These are phyloP conservation scores for Xylaria sp. DNA, from an alignment of 2,329 filamentous ascomycete genomes.

Conservation along the genomic window DNA sequence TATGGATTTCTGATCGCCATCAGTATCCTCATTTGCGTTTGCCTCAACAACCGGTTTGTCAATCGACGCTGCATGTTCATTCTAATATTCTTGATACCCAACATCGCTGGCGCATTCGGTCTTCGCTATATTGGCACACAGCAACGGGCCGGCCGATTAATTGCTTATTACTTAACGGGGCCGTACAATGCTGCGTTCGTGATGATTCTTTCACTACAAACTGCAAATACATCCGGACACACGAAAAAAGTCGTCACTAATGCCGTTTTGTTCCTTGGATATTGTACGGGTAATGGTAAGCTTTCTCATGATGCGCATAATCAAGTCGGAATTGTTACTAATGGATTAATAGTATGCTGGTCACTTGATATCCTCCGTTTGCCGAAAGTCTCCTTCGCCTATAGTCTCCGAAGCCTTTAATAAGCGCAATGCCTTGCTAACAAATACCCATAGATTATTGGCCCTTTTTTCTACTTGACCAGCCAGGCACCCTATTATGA, in stretches of 20 bases:
- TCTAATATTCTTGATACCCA: slow-evolving; percentile 61
- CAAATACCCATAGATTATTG: slow-evolving; percentile 52
- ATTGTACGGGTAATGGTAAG: slow-evolving; percentile 60
- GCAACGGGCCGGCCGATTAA: slow-evolving; percentile 59
- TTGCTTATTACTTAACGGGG: slow-evolving; percentile 67
- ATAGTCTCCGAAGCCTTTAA: background rate
- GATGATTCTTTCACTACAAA: slow-evolving; percentile 53
- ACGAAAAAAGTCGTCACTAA: slow-evolving; percentile 71
- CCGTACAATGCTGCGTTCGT: slow-evolving; percentile 66
- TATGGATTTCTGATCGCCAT: slow-evolving; percentile 44
- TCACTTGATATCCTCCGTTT: background rate
- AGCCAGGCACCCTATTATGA: slow-evolving; percentile 60
- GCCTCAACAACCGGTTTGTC: slow-evolving; percentile 40
- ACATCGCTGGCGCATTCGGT: slow-evolving; percentile 64
- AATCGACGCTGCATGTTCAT: slow-evolving; percentile 52
- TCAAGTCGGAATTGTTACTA: background rate
- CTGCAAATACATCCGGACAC: slow-evolving; percentile 61
- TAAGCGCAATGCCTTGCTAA: slow-evolving; percentile 21
- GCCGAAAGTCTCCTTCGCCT: no score
- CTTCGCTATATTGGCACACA: slow-evolving; percentile 59
- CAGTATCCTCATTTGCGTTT: slow-evolving; percentile 41
- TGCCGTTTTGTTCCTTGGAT: slow-evolving; percentile 64
- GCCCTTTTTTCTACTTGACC: slow-evolving; percentile 65
- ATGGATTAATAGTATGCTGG: slow-evolving; percentile 25
- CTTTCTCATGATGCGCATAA: background rate